Percentiles rank a stretch among this genome's conserved stretches.
These are phyloP conservation scores for Hippophae tibetana DNA, from an alignment of 306 rosid genomes.

Conservation along the genomic window DNA sequence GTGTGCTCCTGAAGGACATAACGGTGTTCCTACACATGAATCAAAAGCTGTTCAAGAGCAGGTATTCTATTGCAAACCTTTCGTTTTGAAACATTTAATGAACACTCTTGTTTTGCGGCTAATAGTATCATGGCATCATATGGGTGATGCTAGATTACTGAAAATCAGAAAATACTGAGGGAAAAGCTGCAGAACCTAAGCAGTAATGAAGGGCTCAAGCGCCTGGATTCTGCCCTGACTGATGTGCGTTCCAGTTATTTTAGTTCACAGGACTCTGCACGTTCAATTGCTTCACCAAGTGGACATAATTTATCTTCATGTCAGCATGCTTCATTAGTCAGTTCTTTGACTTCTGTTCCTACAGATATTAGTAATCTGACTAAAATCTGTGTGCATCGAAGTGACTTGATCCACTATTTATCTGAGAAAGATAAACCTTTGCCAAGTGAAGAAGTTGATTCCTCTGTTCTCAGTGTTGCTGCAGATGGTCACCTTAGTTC, in stretches of 20 bases:
- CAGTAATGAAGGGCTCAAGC: slow-evolving; percentile 81
- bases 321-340: slow-evolving; percentile 22
- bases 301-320: slow-evolving; percentile 26
- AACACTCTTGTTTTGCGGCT: too few relatives aligned
- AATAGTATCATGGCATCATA: slow-evolving; percentile 1
- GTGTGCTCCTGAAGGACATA: slow-evolving; percentile 49
- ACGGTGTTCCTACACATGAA: slow-evolving; percentile 47
- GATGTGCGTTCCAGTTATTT: slow-evolving; percentile 58
- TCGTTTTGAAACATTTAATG: too few relatives aligned
- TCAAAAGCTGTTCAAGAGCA: slow-evolving; percentile 73
- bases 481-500: slow-evolving; percentile 23
- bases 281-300: slow-evolving; percentile 28
- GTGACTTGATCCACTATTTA: slow-evolving; percentile 50
- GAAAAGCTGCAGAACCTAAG: slow-evolving; percentile 71
- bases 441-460: slow-evolving; percentile 13
- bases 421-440: slow-evolving; percentile 39
- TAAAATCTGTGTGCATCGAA: slow-evolving; percentile 22
- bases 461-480: slow-evolving; percentile 2
- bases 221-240: slow-evolving; percentile 68
- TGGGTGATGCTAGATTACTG: slow-evolving; percentile 44
- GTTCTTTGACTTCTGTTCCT: slow-evolving; percentile 27
- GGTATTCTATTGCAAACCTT: slow-evolving; percentile 29
- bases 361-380: slow-evolving; percentile 26
- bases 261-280: slow-evolving; percentile 33
- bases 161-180: slow-evolving; percentile 61